These are phyloP conservation scores for Fusarium metavorans DNA, from an alignment of 2,329 filamentous ascomycete species.

Conservation along the genomic window DNA sequence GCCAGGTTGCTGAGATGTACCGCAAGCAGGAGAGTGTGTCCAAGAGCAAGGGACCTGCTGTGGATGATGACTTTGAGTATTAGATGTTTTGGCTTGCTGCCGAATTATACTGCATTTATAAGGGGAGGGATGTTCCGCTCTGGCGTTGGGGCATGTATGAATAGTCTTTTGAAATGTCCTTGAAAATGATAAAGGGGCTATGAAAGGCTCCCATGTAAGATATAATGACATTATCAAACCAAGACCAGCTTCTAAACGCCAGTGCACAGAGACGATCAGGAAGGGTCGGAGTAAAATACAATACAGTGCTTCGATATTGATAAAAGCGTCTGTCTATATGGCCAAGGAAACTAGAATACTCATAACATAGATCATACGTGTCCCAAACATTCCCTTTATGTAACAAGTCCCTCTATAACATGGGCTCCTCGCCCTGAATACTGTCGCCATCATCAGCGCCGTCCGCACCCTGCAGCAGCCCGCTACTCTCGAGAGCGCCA, in stretches of 20 bases:
- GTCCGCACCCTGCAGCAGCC: conserved; percentile 54
- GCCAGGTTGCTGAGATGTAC: conserved; percentile 97
- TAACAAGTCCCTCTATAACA: conserved; percentile 35
- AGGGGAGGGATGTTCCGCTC: conserved; percentile 9
- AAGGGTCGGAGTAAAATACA: background rate
- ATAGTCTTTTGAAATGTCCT: background rate
- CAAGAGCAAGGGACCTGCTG: conserved; percentile 86
- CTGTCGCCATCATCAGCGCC: conserved; percentile 50
- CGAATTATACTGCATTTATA: background rate
- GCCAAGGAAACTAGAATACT: conserved; percentile 3
- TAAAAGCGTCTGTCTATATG: conserved; percentile 7
- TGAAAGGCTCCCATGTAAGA: background rate
- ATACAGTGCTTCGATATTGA: background rate
- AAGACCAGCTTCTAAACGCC: background rate
- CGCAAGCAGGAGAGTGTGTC: conserved; percentile 90
- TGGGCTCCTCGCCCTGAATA: conserved; percentile 42
- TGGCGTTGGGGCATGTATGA: conserved; percentile 21
- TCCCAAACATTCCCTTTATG: conserved; percentile 6
- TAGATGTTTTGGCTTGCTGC: conserved; percentile 53
- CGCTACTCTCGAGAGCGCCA: conserved; percentile 55
- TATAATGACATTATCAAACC: background rate
- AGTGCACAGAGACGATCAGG: background rate
- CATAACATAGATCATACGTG: conserved; percentile 14
- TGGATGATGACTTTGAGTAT: conserved; percentile 99
- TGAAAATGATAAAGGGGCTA: conserved; percentile 8